These are phyloP conservation scores for bread wheat (Triticum aestivum) DNA, from an alignment of 176 grass and related monocot genomes.

Conservation along the genomic window IWGSC_CS_RefSeq_v2.1 NC_057796.1:248677421-248677920, in stretches of 20 bases:
- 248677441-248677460: constrained; percentile 22
- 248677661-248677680: not conserved
- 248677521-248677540: constrained; percentile 6
- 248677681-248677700: not conserved
- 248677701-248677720: constrained; percentile 19
- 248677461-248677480: not conserved
- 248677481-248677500: not conserved
- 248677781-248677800: constrained; percentile 91
- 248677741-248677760: constrained; percentile 44
- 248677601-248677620: constrained; percentile 3
- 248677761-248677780: constrained; percentile 93
- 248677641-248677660: not conserved
- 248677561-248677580: not conserved
- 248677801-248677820: constrained; percentile 86
- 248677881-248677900: constrained; percentile 16
- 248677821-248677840: constrained; percentile 67
- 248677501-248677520: not conserved
- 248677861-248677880: constrained; percentile 1
- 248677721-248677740: constrained; percentile 25
- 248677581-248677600: not conserved
- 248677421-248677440: constrained; percentile 19
- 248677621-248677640: not conserved
- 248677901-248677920: not conserved
- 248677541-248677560: constrained; percentile 9
- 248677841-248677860: constrained; percentile 1